These are phyloP conservation scores for thale cress (Arabidopsis thaliana) DNA, from an alignment of 345 rosid species.

Conservation along the genomic window DNA sequence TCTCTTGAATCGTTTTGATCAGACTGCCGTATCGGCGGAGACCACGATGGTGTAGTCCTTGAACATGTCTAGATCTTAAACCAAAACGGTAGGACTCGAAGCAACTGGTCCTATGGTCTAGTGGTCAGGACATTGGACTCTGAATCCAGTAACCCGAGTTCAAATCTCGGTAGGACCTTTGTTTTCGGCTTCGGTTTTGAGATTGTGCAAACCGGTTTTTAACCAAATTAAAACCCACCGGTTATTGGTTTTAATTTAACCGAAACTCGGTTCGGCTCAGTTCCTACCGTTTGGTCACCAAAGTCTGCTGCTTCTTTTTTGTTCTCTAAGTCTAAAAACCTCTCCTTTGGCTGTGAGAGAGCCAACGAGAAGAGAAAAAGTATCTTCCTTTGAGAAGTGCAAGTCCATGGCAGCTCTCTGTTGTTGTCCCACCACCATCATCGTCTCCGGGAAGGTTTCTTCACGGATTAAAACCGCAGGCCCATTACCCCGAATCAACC, in stretches of 20 bases:
- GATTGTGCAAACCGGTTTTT: background rate
- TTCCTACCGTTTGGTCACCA: conserved; percentile 1
- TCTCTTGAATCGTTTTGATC: background rate
- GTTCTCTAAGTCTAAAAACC: background rate
- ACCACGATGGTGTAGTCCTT: background rate
- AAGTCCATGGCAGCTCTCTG: conserved; percentile 41
- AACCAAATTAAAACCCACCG: background rate
- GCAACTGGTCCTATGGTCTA: conserved; percentile 54
- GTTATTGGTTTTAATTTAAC: background rate
- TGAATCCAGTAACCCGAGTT: conserved; percentile 99
- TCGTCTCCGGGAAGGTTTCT: conserved; percentile 20
- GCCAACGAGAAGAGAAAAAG: conserved; percentile 13
- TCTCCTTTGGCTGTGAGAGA: conserved; percentile 31
- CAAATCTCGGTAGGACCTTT: conserved; percentile 92
- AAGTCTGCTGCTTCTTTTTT: background rate
- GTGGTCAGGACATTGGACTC: conserved; percentile 98
- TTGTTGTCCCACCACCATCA: background rate
- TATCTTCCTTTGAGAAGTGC: conserved; percentile 6
- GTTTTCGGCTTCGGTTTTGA: background rate
- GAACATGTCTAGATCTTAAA: background rate
- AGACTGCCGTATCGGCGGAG: conserved; percentile 7
- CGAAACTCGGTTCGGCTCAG: background rate
- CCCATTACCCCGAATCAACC: conserved; percentile 5
- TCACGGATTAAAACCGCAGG: conserved; percentile 17
- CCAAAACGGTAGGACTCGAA: accelerated